A percentile compares a stretch with the other conserved stretches of the same genome.
Conservation (phyloP, 345 rosid species). For the Geranium rotundifolium region DNA sequence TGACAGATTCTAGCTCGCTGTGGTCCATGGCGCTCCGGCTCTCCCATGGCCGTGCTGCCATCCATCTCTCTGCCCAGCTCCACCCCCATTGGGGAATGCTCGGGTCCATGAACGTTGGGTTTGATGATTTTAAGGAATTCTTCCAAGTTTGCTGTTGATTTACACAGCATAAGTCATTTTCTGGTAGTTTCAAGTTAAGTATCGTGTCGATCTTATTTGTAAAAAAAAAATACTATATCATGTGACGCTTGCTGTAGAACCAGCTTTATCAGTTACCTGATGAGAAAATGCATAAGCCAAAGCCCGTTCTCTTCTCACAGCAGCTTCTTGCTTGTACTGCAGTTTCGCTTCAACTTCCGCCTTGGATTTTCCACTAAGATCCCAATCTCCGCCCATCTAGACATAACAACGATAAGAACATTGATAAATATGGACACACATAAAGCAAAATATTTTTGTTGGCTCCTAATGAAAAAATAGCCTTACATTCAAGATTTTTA, state of each 20-base stretch:
- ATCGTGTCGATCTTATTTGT: too few relatives aligned
- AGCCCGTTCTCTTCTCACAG: constrained; percentile 83
- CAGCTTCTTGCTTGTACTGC: constrained; percentile 56
- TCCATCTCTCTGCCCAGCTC: constrained; percentile 99
- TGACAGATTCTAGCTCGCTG: constrained; percentile 48
- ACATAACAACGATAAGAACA: neutral
- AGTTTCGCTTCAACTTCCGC: constrained; percentile 62
- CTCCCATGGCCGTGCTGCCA: constrained; percentile 83
- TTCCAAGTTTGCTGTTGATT: constrained; percentile 49
- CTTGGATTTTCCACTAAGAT: constrained; percentile 52
- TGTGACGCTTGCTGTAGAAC: too few relatives aligned
- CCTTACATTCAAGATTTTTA: neutral
- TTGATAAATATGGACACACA: too few relatives aligned
- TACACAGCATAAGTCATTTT: too few relatives aligned
- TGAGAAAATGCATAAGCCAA: constrained; percentile 78
- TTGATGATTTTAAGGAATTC: constrained; percentile 34
- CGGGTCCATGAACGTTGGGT: constrained; percentile 58
- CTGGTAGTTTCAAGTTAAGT: too few relatives aligned
- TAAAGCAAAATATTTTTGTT: too few relatives aligned
- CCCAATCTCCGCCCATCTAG: constrained; percentile 59
- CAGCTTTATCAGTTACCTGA: constrained; percentile 38
- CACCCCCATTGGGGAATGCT: constrained; percentile 87
- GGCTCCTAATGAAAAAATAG: too few relatives aligned
- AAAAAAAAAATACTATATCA: too few relatives aligned
- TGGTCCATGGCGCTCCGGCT: constrained; percentile 28